phyloP scores from a whole-genome alignment of 148 eudicot genomes.

The Cornus kousa region DNA sequence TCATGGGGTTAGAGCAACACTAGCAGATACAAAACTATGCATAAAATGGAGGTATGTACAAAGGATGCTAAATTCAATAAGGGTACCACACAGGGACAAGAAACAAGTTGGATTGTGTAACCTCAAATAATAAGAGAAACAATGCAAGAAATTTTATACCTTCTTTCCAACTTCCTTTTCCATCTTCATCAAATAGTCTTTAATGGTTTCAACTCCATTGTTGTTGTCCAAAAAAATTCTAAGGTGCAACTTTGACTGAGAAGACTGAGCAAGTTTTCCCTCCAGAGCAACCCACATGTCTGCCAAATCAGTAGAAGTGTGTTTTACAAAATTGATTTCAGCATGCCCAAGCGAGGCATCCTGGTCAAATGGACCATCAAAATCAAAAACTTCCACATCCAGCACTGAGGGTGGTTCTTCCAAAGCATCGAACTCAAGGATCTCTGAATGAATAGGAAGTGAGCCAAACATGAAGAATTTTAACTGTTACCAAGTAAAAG shows the following conservation, averaged over 20 bases:
- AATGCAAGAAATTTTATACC: constrained; percentile 33
- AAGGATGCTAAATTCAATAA: not conserved
- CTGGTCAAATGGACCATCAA: constrained; percentile 89
- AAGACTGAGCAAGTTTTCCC: constrained; percentile 73
- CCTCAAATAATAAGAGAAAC: not conserved
- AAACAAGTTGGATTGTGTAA: not conserved
- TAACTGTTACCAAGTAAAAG: not conserved
- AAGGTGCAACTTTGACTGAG: constrained; percentile 78
- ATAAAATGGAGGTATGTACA: not conserved
- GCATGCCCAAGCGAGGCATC: constrained; percentile 84
- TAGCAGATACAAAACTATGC: not conserved
- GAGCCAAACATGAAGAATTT: not conserved
- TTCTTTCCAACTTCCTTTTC: constrained; percentile 94
- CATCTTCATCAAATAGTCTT: constrained; percentile 77
- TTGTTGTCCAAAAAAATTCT: constrained; percentile 87
- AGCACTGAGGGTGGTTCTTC: constrained; percentile 88
- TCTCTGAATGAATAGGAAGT: constrained; percentile 42
- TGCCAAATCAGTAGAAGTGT: constrained; percentile 62
- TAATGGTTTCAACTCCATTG: constrained; percentile 74
- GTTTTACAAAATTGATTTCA: constrained; percentile 83
- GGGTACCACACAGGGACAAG: not conserved
- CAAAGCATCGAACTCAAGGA: constrained; percentile 87
- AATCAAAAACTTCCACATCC: constrained; percentile 84
- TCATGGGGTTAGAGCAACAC: constrained; percentile 14
- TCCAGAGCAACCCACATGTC: constrained; percentile 87